These are phyloP conservation scores for Vitis rotundifolia DNA, from an alignment of 164 flowering plant species.

Conservation along the genomic window DNA sequence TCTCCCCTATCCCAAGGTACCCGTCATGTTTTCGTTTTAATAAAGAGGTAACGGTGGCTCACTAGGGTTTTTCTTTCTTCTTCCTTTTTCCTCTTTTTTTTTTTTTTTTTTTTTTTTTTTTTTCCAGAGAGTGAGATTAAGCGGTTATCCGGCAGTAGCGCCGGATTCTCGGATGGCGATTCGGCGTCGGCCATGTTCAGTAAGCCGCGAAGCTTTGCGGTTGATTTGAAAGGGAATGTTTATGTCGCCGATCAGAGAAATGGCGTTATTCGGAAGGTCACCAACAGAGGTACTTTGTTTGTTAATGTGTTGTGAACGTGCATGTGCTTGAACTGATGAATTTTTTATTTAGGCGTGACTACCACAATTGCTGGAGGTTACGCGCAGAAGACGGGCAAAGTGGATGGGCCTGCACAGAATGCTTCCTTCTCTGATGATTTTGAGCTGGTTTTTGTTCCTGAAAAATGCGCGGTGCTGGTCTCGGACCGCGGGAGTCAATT, in stretches of 20 bases:
- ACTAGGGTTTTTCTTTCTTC: too few species aligned
- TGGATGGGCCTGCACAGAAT: conserved; percentile 75
- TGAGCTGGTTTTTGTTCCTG: conserved; percentile 57
- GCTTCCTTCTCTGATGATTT: conserved; percentile 73
- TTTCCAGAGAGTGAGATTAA: conserved; percentile 46
- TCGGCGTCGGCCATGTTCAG: conserved; percentile 43
- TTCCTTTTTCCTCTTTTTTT: background rate
- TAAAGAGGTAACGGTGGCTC: too few species aligned
- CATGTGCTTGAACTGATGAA: too few species aligned
- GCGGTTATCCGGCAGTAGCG: conserved; percentile 50
- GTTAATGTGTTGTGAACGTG: background rate
- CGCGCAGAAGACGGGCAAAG: conserved; percentile 39
- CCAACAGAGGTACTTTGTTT: conserved; percentile 37
- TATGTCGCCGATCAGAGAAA: conserved; percentile 72
- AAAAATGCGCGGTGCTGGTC: conserved; percentile 59
- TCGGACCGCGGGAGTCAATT: conserved; percentile 65
- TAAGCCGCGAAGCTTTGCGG: conserved; percentile 63
- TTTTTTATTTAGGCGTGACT: conserved; percentile 52
- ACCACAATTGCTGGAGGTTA: conserved; percentile 79
- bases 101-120: background rate
- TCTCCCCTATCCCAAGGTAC: conserved; percentile 51
- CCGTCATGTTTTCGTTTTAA: background rate
- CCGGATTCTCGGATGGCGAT: conserved; percentile 63
- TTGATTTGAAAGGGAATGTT: conserved; percentile 66
- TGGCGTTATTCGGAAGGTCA: conserved; percentile 63